Base-by-base conservation (phyloP, 2,329 filamentous ascomycete species). In the Parascedosporium putredinis region DNA sequence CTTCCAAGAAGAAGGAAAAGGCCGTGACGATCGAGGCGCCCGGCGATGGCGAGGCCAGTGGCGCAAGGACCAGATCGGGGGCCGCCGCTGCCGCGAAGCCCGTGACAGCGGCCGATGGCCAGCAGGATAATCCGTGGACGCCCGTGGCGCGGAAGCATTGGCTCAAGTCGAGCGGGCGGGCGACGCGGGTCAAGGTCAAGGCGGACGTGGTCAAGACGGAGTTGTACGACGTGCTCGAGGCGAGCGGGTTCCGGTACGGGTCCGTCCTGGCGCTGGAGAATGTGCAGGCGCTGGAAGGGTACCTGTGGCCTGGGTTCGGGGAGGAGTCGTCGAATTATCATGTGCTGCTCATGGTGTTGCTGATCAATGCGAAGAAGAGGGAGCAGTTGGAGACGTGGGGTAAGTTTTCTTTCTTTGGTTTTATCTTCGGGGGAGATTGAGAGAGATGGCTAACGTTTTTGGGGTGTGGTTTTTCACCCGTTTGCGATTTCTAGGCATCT, bases 241-340 rank as follows among this genome's bases (percentile, higher is more conserved):
- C 83, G 55, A 86, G 89, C 50, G 76, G 79, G 50, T 97, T 96
- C 62, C 74, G 79, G 29, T 81, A 84, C 64, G 84, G 81, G 63
- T 85, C 85, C 4, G 75, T 98, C 20, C 71, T 95, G 55, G 78
- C 87, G 23, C 75, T 98, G 50, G 93, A 98, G 67, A 91, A 89
- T 58, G 68, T 97, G 58, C 93, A 96, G 69, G 81, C 90, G 38
- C 69, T 98, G 52, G 93, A 98, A 65, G 86, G 78, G 61, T 97
- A 95, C 62, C 76, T 98, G 24, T 98, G 93, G 93, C 93, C 93
- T 43, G 88, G 86, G 47, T 98, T 94, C 64, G 82, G 78, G 10
- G 87, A 95, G 55, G 83, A 93, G 59, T 81, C 88, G 3, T 95
- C 91, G 27, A 94, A 98, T 64, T 84, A 89, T 60, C 91, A 98